Evolutionary conservation across 1,284 basidiomycete species (phyloP), one percentile per base, ranked within the genome.

Genomic region (Vanrija humicola): DNA sequence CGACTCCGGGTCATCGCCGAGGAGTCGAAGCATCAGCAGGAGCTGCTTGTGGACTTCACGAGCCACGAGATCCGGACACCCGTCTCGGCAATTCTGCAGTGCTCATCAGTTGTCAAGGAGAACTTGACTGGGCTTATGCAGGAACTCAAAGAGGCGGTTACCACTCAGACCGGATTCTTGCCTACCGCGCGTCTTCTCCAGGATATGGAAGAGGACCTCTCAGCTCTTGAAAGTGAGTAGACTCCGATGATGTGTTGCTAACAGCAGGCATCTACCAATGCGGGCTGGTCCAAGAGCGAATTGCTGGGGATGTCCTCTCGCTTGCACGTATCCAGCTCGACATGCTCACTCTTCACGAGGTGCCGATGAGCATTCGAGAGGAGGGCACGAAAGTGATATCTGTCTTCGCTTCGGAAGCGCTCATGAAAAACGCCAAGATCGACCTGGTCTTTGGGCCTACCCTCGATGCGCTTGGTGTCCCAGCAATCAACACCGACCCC

Each of bases 241-340:
- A 38, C 7, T 5, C 15, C 12, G 12, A 12, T 19, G 3, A 12
- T 6, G 6, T 6, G 21, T 9, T 38, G 25, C 47, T 52, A 34
- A 48, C 38, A 1, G 14, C 43, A 56, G 55, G 55, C 16, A 69
- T 70, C 49, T 65, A 69, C 42, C 67, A 67, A 28, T 76, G 76
- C 56, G 76, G 77, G 39, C 65, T 77, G 15, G 69, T 75, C 1
- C 77, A 78, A 61, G 75, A 76, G 50, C 70, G 77, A 6, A 78
- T 79, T 39, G 76, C 77, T 3, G 74, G 73, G 40, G 77, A 79
- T 48, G 70, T 78, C n/a, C 65, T 78, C 5, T 75, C 75, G 0
- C 61, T 79, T 1, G 75, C 76, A 0, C 62, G 76, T 10, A 73
- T 79, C 26, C 77, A 79, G 53, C 72, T 78, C n/a, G 68, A 68